Evolutionary conservation across 257 asterid species (phyloP), one percentile per base, ranked within the genome.

Genomic region (Asclepias syriaca): DNA sequence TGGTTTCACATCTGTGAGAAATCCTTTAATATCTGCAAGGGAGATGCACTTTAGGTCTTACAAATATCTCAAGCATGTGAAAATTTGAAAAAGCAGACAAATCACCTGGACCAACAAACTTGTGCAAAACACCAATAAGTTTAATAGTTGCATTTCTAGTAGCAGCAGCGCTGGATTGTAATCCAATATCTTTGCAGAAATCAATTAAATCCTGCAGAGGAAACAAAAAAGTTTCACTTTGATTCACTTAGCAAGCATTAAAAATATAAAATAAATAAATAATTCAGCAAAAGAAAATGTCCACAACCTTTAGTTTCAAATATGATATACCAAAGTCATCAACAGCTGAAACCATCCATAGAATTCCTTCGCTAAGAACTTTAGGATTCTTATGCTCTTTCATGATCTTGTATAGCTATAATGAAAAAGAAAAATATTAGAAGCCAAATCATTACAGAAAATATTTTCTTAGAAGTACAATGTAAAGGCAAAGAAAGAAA

Each of bases 341-440:
- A 48, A 95, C 87, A 0, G 96, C 96, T 14, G 93, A 87, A 74
- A 92, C 98, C 95, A 95, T 90, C 99, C 99, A 95, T 79, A 80
- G 59, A 73, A 95, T 73, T 77, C 99, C 99, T 82, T 95, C 99
- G 74, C 99, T 95, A 11, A 95, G 96, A 79, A 95, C 98, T 81
- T 95, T 95, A 48, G 99, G 99, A 75, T 95, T 95, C 85, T 95
- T 95, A 84, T 95, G 99, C 84, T 95, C 98, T 84, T 95, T 95
- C 96, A 90, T 88, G 71, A 92, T 90, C 82, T 86, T 95, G 85
- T 82, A 89, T 68, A 92, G 87, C 99, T 95, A 87, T 74, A 79
- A 15, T 49, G 63, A 16, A 71, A 60, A 72, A 18, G 70, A 72
- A 71, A 71, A 56, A 58, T 59, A 73, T 57, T 48, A 77, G 75